Evolutionary conservation across 768 basidiomycete species (phyloP).

Genomic region (Suillus decipiens): DNA sequence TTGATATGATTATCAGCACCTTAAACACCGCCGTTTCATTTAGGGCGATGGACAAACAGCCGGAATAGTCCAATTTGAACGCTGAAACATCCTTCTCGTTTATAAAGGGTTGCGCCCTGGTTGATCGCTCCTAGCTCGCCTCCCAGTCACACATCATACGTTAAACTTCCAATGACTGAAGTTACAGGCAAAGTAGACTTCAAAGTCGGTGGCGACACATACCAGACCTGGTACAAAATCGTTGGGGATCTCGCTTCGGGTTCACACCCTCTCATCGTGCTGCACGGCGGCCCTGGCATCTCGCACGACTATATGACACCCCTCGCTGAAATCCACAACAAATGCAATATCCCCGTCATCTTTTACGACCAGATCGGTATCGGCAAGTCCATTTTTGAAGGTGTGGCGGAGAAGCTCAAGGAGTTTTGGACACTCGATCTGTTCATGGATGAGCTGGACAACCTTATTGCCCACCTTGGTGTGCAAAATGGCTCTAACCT

Average conservation of each 20-base stretch:
- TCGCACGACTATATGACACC: slow-evolving; percentile 42
- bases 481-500: slow-evolving; percentile 43
- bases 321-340: slow-evolving; percentile 28
- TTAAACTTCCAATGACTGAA: slow-evolving; percentile 6
- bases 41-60: background rate
- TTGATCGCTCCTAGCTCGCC: background rate
- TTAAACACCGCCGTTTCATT: slow-evolving; percentile 3
- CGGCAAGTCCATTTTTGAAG: slow-evolving; percentile 37
- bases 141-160: background rate
- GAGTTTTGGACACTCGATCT: slow-evolving; percentile 46
- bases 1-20: background rate
- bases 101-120: background rate
- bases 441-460: slow-evolving; percentile 51
- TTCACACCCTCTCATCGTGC: slow-evolving; percentile 45
- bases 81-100: background rate
- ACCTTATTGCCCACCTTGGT: slow-evolving; percentile 40
- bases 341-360: slow-evolving; percentile 34
- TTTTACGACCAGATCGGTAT: slow-evolving; percentile 49
- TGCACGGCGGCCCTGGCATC: slow-evolving; percentile 58
- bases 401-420: slow-evolving; percentile 31
- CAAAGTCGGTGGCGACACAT: slow-evolving; percentile 15
- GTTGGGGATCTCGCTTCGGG: slow-evolving; percentile 42
- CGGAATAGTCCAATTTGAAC: background rate
- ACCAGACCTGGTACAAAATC: slow-evolving; percentile 54
- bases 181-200: slow-evolving; percentile 7